These are phyloP conservation scores for Yarrowia keelungensis DNA, from an alignment of 805 yeast genomes.

Conservation along the genomic window DNA sequence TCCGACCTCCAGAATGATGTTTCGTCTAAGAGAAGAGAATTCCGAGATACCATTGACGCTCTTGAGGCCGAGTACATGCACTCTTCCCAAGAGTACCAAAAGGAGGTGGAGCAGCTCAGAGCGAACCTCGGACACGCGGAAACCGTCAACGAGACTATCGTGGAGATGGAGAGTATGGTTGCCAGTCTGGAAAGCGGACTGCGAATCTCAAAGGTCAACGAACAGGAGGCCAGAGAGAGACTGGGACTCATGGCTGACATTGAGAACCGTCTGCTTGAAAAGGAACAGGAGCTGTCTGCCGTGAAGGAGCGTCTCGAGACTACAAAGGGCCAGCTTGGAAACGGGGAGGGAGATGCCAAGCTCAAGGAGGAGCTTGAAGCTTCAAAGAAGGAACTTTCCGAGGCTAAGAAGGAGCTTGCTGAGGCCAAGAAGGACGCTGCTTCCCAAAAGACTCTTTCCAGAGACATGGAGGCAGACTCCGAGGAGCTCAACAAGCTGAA, in stretches of 20 bases:
- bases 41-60: constrained; percentile 47
- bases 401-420: constrained; percentile 4
- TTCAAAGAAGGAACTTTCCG: background rate
- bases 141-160: constrained; percentile 42
- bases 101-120: constrained; percentile 42
- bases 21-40: constrained; percentile 48
- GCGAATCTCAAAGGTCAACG: constrained; percentile 43
- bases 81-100: constrained; percentile 43
- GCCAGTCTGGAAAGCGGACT: constrained; percentile 44
- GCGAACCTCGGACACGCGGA: constrained; percentile 43
- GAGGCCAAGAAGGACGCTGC: background rate
- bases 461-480: constrained; percentile 1
- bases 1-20: constrained; percentile 45
- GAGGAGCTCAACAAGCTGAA: constrained; percentile 16
- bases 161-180: constrained; percentile 46
- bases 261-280: constrained; percentile 50
- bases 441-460: background rate
- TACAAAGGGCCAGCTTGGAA: constrained; percentile 30
- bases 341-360: background rate
- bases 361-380: constrained; percentile 35
- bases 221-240: constrained; percentile 47
- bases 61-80: constrained; percentile 45
- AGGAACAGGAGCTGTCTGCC: constrained; percentile 45
- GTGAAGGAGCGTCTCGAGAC: constrained; percentile 40
- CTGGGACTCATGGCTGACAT: constrained; percentile 49